Conservation (phyloP, 192 early-diverging fungal genomes). For the Backusella circina region DNA sequence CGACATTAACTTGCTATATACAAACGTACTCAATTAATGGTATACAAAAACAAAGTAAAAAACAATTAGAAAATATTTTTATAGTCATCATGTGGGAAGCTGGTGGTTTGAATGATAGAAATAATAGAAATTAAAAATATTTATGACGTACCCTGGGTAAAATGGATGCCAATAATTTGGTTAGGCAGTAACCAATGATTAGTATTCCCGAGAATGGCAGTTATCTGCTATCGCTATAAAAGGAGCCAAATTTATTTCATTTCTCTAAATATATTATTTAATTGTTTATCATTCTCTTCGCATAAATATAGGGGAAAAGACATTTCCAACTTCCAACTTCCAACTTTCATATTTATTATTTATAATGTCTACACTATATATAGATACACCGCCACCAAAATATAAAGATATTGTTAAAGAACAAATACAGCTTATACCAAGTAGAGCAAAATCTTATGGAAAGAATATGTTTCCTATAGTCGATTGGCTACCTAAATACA, state of each 20-base stretch:
- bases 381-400: neutral
- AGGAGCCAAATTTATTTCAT: neutral
- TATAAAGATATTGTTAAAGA: neutral
- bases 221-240: neutral
- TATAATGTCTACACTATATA: neutral
- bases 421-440: neutral
- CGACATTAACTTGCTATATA: neutral
- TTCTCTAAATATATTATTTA: neutral
- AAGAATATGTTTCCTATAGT: slow-evolving; percentile 41
- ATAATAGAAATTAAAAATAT: neutral
- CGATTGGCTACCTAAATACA: slow-evolving; percentile 49
- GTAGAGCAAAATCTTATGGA: neutral
- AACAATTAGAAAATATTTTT: neutral
- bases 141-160: neutral
- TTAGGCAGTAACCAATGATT: neutral
- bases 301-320: neutral
- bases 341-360: neutral
- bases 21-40: neutral
- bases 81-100: neutral
- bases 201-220: neutral
- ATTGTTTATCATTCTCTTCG: neutral
- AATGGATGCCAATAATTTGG: neutral
- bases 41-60: neutral
- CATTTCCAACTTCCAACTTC: neutral
- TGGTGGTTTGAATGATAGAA: neutral